Percentiles rank a stretch among this genome's conserved stretches.
phyloP scores from a whole-genome alignment of 495 filamentous ascomycete species.

The Sporormia fimetaria region DNA sequence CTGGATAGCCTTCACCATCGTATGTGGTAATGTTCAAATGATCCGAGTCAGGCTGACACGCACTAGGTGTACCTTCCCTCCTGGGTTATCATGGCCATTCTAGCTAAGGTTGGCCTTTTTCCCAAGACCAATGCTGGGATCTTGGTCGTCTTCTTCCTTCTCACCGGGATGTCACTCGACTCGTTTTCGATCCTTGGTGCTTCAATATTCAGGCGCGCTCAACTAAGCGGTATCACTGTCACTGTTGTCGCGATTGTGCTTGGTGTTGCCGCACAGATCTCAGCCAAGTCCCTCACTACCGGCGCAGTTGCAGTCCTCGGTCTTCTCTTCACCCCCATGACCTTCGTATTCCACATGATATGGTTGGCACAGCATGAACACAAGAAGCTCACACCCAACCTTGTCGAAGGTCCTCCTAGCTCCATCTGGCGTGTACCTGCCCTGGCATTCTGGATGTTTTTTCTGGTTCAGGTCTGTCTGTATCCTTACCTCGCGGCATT shows the following conservation, averaged over 20 bases:
- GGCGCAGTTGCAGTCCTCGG: slow-evolving; percentile 50
- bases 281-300: slow-evolving; percentile 41
- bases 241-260: slow-evolving; percentile 55
- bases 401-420: slow-evolving; percentile 45
- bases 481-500: slow-evolving; percentile 61
- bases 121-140: slow-evolving; percentile 46
- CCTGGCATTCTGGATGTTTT: slow-evolving; percentile 55
- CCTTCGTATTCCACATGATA: slow-evolving; percentile 61
- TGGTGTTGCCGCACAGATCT: slow-evolving; percentile 57
- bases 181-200: slow-evolving; percentile 61
- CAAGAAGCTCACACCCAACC: slow-evolving; percentile 42
- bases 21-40: background rate
- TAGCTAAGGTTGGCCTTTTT: slow-evolving; percentile 52
- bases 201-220: slow-evolving; percentile 64
- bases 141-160: slow-evolving; percentile 50
- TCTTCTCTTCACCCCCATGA: slow-evolving; percentile 65
- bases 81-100: slow-evolving; percentile 57
- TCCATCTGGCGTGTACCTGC: slow-evolving; percentile 53
- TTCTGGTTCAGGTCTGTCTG: slow-evolving; percentile 58
- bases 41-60: background rate
- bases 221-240: slow-evolving; percentile 61
- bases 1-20: slow-evolving; percentile 52
- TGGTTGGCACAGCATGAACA: slow-evolving; percentile 57
- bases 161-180: slow-evolving; percentile 51
- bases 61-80: slow-evolving; percentile 49